phyloP scores from a whole-genome alignment of 75 land plant species.

The Sequoiadendron giganteum region DNA sequence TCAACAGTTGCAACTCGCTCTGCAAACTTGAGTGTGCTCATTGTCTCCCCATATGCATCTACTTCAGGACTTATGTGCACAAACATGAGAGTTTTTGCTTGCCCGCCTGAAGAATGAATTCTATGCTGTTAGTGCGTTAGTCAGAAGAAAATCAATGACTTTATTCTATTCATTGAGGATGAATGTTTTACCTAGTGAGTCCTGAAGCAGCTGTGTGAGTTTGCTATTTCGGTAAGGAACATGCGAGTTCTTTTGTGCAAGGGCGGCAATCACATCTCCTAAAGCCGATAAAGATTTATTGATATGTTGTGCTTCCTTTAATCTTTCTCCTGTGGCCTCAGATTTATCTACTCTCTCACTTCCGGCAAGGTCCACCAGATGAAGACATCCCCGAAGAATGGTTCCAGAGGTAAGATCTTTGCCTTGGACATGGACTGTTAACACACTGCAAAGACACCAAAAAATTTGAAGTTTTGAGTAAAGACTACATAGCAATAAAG shows the following conservation, averaged over 20 bases:
- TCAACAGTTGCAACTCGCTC: constrained; percentile 96
- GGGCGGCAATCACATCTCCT: constrained; percentile 83
- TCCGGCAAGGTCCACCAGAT: constrained; percentile 93
- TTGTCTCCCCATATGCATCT: constrained; percentile 90
- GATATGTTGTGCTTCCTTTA: constrained; percentile 89
- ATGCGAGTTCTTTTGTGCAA: constrained; percentile 74
- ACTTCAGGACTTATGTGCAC: constrained; percentile 96
- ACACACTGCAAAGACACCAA: constrained; percentile 49
- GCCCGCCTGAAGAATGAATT: constrained; percentile 62
- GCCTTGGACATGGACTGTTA: constrained; percentile 87
- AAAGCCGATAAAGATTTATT: constrained; percentile 86
- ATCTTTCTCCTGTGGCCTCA: constrained; percentile 82
- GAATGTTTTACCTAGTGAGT: constrained; percentile 60
- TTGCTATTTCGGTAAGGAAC: constrained; percentile 87
- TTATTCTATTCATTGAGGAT: not conserved
- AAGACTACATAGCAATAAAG: not conserved
- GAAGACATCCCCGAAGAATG: constrained; percentile 77
- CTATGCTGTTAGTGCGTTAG: not conserved
- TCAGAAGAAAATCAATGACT: not conserved
- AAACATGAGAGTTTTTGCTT: constrained; percentile 98
- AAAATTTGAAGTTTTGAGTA: not conserved
- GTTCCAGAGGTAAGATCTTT: constrained; percentile 60
- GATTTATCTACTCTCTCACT: constrained; percentile 88
- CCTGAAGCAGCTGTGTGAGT: constrained; percentile 80
- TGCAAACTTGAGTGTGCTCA: constrained; percentile 97